These are phyloP conservation scores for Lignosus rhinocerotis DNA, from an alignment of 1,284 basidiomycete species.

Conservation along the genomic window DNA sequence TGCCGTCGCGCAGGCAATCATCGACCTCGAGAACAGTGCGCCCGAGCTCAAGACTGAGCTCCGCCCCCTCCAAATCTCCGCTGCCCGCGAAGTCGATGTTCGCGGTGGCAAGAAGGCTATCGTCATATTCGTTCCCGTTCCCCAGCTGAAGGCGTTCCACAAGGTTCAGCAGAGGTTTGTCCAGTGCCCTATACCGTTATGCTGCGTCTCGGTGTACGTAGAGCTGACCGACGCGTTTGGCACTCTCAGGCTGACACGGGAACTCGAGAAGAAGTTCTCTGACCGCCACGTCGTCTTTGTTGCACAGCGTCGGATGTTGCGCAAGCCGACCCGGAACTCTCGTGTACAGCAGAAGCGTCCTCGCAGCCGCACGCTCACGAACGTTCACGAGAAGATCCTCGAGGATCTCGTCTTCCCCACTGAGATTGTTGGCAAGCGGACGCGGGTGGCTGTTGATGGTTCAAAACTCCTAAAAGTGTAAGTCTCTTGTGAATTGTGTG, in stretches of 20 bases:
- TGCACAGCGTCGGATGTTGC: slow-evolving; percentile 97
- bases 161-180: slow-evolving; percentile 99
- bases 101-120: slow-evolving; percentile 99
- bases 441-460: slow-evolving; percentile 87
- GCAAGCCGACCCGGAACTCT: slow-evolving; percentile 94
- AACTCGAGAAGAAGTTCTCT: slow-evolving; percentile 99
- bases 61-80: slow-evolving; percentile 94
- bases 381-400: slow-evolving; percentile 97
- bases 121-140: slow-evolving; percentile 97
- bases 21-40: slow-evolving; percentile 98
- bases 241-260: slow-evolving; percentile 84
- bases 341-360: slow-evolving; percentile 96
- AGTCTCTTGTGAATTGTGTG: slow-evolving; percentile 37
- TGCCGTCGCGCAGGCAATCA: slow-evolving; percentile 91
- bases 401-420: slow-evolving; percentile 99
- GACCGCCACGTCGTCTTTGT: slow-evolving; percentile 99
- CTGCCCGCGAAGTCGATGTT: slow-evolving; percentile 98
- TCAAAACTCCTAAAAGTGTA: slow-evolving; percentile 95
- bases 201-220: background rate
- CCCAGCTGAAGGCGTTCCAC: slow-evolving; percentile 98
- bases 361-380: slow-evolving; percentile 94
- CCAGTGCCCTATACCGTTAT: slow-evolving; percentile 32
- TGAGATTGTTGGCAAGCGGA: slow-evolving; percentile 98
- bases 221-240: slow-evolving; percentile 4
- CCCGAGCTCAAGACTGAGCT: slow-evolving; percentile 98